Base-by-base conservation (phyloP, 2,329 filamentous ascomycete genomes). In the Exophiala dermatitidis region DNA sequence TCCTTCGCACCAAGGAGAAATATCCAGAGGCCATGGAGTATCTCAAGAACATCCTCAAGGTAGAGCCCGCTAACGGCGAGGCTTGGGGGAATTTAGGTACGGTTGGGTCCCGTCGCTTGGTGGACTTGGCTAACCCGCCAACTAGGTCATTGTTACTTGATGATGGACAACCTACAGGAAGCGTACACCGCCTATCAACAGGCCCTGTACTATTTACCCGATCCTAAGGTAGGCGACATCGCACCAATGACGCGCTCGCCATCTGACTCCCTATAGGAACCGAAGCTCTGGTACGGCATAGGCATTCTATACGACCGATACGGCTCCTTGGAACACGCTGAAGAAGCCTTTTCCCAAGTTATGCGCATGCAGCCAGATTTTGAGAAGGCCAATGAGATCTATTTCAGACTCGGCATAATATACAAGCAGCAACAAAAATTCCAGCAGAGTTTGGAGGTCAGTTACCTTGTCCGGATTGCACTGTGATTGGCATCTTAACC, bases 351-450 rank as follows among this genome's bases (percentile, higher is more conserved):
- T 68, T 96, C 91, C 1, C 89, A 97, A 67, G 93, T 98, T 58
- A 97, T 98, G 93, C 86, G 89, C 63, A 97, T 98, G 85, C 86
- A 95, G 65, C 93, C 91, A 3, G 85, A 90, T 63, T 97, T 97
- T 63, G 93, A 98, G 67, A 98, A 98, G 78, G 90, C 91, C 53
- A 97, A 97, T 66, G 93, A 98, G 69, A 97, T 98, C 50, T 98
- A 97, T 71, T 98, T 98, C 73, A 83, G 93, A 30, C 80, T 98
- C 5, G 93, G 93, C n/a, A 98, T 98, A 74, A 97, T 98, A 61
- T 97, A 97, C 76, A 98, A 98, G 70, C 91, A 97, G 66, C 93
- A 97, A 68, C 85, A 90, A 58, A 97, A 97, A 69, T 98, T 90
- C 68, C 77, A 78, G 48, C 86, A 94, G 67, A 96, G 90, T 76